phyloP scores from a whole-genome alignment of 352 stramenopile genomes.

The Pythium utonaiense region DNA sequence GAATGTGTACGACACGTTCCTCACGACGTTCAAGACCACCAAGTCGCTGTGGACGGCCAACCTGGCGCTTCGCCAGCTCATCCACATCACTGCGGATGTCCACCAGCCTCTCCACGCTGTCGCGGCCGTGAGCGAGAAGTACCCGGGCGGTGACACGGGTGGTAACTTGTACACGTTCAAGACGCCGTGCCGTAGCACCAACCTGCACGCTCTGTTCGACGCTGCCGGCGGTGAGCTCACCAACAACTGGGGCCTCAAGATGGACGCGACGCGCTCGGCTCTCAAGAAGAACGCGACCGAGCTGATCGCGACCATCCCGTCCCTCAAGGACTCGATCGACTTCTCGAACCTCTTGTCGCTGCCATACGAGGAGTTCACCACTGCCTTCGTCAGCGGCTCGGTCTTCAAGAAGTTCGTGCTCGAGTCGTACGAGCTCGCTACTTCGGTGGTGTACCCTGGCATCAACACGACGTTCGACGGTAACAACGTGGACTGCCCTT shows the following conservation, averaged over 20 bases:
- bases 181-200: slow-evolving; percentile 38
- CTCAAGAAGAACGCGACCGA: slow-evolving; percentile 35
- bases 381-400: neutral
- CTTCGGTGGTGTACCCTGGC: slow-evolving; percentile 8
- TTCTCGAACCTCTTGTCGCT: slow-evolving; percentile 3
- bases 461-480: slow-evolving; percentile 14
- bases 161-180: slow-evolving; percentile 53
- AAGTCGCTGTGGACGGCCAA: slow-evolving; percentile 57
- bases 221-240: slow-evolving; percentile 40
- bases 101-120: slow-evolving; percentile 57
- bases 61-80: slow-evolving; percentile 51
- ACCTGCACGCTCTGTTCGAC: slow-evolving; percentile 61
- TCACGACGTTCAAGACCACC: slow-evolving; percentile 49
- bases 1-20: slow-evolving; percentile 33
- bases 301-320: slow-evolving; percentile 17
- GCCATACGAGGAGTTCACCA: slow-evolving; percentile 13
- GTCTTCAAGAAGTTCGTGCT: slow-evolving; percentile 10
- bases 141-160: slow-evolving; percentile 43
- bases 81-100: slow-evolving; percentile 60
- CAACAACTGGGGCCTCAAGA: slow-evolving; percentile 44
- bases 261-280: neutral
- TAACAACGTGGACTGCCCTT: slow-evolving; percentile 31
- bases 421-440: slow-evolving; percentile 21
- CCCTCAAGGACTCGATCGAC: slow-evolving; percentile 10
- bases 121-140: slow-evolving; percentile 31